Conservation (phyloP, 2,329 filamentous ascomycete genomes). For the Delphinella strobiligena region DNA sequence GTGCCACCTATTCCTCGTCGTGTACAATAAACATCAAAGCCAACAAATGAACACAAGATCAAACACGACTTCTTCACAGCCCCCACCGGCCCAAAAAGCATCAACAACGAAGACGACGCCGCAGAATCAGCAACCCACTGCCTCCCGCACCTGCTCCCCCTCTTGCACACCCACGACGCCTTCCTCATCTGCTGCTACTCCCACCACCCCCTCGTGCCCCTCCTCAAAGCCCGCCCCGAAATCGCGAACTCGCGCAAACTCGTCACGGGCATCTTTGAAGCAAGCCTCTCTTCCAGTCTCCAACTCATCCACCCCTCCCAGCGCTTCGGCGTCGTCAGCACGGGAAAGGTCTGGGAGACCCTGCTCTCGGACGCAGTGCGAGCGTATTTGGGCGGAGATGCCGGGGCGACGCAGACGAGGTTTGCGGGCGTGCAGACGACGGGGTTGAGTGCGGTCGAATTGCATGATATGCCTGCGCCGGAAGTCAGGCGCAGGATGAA, state of each 20-base stretch:
- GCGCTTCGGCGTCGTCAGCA: slow-evolving; percentile 78
- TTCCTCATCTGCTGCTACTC: slow-evolving; percentile 84
- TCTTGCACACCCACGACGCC: slow-evolving; percentile 49
- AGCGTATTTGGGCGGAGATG: slow-evolving; percentile 45
- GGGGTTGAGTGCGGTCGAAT: slow-evolving; percentile 64
- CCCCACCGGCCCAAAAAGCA: slow-evolving; percentile 56
- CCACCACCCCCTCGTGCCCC: slow-evolving; percentile 61
- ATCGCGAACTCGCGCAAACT: slow-evolving; percentile 32
- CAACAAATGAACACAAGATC: slow-evolving; percentile 22
- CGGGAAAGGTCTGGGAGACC: slow-evolving; percentile 70
- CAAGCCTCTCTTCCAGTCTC: slow-evolving; percentile 56
- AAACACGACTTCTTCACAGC: slow-evolving; percentile 54
- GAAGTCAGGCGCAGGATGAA: slow-evolving; percentile 55
- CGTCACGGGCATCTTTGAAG: slow-evolving; percentile 79
- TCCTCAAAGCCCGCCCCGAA: slow-evolving; percentile 38
- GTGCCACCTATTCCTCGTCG: too few species aligned
- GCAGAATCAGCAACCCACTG: slow-evolving; percentile 50
- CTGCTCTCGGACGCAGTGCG: slow-evolving; percentile 57
- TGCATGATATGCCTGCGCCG: slow-evolving; percentile 56
- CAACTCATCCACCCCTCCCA: slow-evolving; percentile 39
- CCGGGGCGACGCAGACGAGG: too few species aligned
- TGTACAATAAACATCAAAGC: slow-evolving; percentile 24
- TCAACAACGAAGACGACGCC: slow-evolving; percentile 64
- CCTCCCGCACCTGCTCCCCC: slow-evolving; percentile 39
- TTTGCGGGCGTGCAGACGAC: slow-evolving; percentile 79